These are phyloP conservation scores for Phytopythium montanum DNA, from an alignment of 352 stramenopile genomes.

Conservation along the genomic window DNA sequence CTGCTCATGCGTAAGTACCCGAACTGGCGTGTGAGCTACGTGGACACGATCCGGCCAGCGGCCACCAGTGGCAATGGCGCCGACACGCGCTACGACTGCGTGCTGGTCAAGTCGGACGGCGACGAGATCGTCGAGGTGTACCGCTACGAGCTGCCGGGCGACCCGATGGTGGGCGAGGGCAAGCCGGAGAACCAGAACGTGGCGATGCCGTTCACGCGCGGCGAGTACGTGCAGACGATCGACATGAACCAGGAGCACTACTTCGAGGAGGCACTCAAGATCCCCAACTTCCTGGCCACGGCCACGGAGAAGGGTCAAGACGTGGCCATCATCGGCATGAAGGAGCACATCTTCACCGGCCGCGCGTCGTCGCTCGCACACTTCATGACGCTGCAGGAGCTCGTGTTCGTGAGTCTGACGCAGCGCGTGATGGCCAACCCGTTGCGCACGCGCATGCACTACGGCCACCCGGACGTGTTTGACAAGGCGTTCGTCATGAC, in stretches of 20 bases:
- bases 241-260: conserved; percentile 92
- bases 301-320: conserved; percentile 58
- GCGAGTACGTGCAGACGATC: conserved; percentile 87
- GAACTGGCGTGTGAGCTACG: conserved; percentile 90
- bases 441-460: conserved; percentile 82
- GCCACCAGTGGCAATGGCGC: conserved; percentile 50
- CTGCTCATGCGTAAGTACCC: conserved; percentile 96
- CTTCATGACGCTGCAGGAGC: conserved; percentile 87
- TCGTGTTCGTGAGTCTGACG: conserved; percentile 86
- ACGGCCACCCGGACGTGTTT: conserved; percentile 87
- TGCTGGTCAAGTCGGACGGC: conserved; percentile 78
- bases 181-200: conserved; percentile 90
- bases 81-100: conserved; percentile 75
- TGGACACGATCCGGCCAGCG: conserved; percentile 79
- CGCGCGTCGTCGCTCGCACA: conserved; percentile 78
- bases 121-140: conserved; percentile 89
- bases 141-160: conserved; percentile 78
- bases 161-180: conserved; percentile 80
- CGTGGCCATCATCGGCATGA: conserved; percentile 86
- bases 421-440: conserved; percentile 78
- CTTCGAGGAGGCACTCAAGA: conserved; percentile 89
- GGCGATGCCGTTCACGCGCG: conserved; percentile 79
- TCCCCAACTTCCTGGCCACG: conserved; percentile 84
- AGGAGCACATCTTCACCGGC: conserved; percentile 88
- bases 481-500: conserved; percentile 87